Conservation (phyloP, 495 filamentous ascomycete species). For the Penicillium riverlandense region DNA sequence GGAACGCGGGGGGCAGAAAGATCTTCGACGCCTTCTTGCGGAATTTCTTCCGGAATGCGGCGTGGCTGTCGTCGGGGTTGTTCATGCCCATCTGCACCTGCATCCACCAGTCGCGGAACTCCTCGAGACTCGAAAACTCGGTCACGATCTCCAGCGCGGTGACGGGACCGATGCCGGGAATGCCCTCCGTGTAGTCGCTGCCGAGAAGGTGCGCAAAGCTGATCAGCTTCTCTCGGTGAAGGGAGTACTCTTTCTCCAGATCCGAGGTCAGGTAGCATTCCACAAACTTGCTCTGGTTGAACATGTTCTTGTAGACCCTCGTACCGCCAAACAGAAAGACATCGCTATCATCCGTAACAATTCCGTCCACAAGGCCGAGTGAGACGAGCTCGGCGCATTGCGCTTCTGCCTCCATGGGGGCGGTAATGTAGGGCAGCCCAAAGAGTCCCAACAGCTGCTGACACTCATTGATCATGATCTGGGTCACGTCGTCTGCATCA, state of each 20-base stretch:
- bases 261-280: slow-evolving; percentile 91
- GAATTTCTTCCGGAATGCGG: slow-evolving; percentile 77
- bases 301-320: slow-evolving; percentile 98
- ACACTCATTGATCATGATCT: slow-evolving; percentile 90
- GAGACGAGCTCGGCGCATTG: slow-evolving; percentile 89
- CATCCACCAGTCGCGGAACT: slow-evolving; percentile 84
- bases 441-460: slow-evolving; percentile 86
- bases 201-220: slow-evolving; percentile 83
- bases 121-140: slow-evolving; percentile 64
- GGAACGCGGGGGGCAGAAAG: slow-evolving; percentile 75
- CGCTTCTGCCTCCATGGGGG: slow-evolving; percentile 97
- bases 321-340: slow-evolving; percentile 97
- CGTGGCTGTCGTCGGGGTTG: slow-evolving; percentile 29
- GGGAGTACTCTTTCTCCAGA: slow-evolving; percentile 80
- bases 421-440: slow-evolving; percentile 91
- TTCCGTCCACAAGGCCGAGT: slow-evolving; percentile 86
- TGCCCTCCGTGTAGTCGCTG: slow-evolving; percentile 88
- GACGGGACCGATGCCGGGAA: slow-evolving; percentile 85
- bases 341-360: slow-evolving; percentile 97
- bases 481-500: slow-evolving; percentile 92
- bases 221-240: slow-evolving; percentile 77
- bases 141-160: slow-evolving; percentile 86
- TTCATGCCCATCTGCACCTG: slow-evolving; percentile 57
- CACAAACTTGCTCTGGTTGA: slow-evolving; percentile 93
- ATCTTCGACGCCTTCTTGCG: slow-evolving; percentile 72